Base-by-base conservation (phyloP, 495 filamentous ascomycete species). In the Chlorociboria aeruginascens region DNA sequence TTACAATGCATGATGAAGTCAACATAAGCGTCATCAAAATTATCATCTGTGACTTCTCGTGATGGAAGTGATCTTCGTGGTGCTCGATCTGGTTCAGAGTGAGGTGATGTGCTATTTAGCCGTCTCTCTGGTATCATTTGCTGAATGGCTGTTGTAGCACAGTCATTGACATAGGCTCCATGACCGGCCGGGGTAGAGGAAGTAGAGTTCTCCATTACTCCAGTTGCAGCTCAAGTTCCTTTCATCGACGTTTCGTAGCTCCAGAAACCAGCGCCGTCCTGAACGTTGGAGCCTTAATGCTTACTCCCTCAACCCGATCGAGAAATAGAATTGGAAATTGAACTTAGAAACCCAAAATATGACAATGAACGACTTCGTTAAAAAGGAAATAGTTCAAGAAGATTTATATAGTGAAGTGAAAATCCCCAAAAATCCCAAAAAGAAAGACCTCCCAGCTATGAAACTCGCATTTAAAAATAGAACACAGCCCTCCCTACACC, bases 1-100 rank as follows among this genome's bases (percentile, higher is more conserved):
- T 90, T 89, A 70, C 92, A 96, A 67, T 93, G 89, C 38, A 98
- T 71, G 51, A 98, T 84, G 58, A 96, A 98, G 53, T 71, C 59
- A 48, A 88, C 82, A 62, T 90, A 98, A 28, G 89, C 81, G 61
- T 93, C 82, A 52, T 93, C 89, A 49, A 98, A 80, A 3, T 78
- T 83, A 8, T 76, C 76, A 55, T 81, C 76, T 4, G 76, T 82
- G 9, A 95, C 78, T 39, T 79, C 73, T 31, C 72, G 74, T 16
- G 83, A 72, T 16, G 92, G 92, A 32, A 95, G 65, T 44, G 9
- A 39, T 47, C 47, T 32, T 16, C n/a, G 36, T 43, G 32, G 37
- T 28, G 14, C 43, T 34, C 17, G 37, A 8, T 30, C 14, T 9
- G 16, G 8, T 4, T 36, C 29, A 36, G 32, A 14, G 33, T 8